Percentiles rank a stretch among this genome's conserved stretches.
These are phyloP conservation scores for Syncephalastrum monosporum DNA, from an alignment of 371 early-diverging fungal species.

Conservation along the genomic window DNA sequence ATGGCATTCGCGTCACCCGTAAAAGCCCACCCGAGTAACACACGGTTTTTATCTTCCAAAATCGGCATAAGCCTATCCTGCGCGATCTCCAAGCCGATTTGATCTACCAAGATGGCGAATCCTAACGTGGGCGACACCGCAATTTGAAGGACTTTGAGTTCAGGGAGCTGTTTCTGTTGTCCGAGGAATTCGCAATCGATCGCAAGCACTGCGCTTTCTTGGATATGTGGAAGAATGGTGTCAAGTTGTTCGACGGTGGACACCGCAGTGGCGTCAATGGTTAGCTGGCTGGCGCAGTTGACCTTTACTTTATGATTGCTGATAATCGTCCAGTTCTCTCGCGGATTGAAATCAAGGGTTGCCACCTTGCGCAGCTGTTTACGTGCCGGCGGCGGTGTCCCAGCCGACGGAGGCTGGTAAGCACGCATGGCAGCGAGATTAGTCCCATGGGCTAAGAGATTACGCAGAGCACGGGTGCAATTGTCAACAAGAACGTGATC, in stretches of 20 bases:
- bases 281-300: constrained; percentile 7
- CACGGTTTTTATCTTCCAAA: constrained; percentile 11
- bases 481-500: constrained; percentile 14
- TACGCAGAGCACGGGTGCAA: constrained; percentile 14
- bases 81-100: constrained; percentile 29
- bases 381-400: not conserved
- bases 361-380: constrained; percentile 12
- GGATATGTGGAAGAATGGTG: constrained; percentile 15
- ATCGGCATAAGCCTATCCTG: constrained; percentile 18
- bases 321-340: constrained; percentile 25
- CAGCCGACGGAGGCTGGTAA: constrained; percentile 6
- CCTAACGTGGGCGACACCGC: constrained; percentile 33
- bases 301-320: constrained; percentile 10
- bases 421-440: constrained; percentile 16
- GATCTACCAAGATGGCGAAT: constrained; percentile 44
- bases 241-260: constrained; percentile 23
- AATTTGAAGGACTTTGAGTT: constrained; percentile 42
- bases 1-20: constrained; percentile 40
- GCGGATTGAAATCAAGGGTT: constrained; percentile 10
- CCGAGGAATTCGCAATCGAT: constrained; percentile 47
- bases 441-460: constrained; percentile 20
- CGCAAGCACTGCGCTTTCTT: constrained; percentile 12
- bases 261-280: constrained; percentile 21
- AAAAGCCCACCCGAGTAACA: constrained; percentile 41
- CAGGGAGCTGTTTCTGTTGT: constrained; percentile 26